Evolutionary conservation across 2,329 filamentous ascomycete species (phyloP).

Genomic region (Mycocentrospora acerina): DNA sequence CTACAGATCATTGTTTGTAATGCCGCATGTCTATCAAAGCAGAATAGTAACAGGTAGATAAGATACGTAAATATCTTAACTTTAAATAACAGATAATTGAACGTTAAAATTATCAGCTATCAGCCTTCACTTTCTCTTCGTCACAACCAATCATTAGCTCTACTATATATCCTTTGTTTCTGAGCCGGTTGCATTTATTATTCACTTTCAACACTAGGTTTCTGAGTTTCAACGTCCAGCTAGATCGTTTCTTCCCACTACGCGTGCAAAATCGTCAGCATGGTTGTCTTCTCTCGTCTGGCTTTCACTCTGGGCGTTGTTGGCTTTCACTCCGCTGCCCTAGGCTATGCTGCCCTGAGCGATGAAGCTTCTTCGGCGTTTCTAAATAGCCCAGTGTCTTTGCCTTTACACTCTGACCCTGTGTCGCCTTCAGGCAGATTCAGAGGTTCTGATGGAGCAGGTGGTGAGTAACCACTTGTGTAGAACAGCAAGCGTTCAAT

Average conservation of each 20-base stretch:
- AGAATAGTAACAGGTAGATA: no score
- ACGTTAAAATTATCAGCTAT: conserved; percentile 1
- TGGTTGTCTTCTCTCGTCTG: conserved; percentile 10
- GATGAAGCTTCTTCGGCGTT: conserved; percentile 1
- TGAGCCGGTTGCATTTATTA: conserved; percentile 10
- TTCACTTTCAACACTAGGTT: conserved; percentile 1
- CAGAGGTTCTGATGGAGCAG: not conserved
- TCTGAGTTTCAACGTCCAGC: not conserved
- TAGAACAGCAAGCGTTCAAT: no score
- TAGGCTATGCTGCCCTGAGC: conserved; percentile 5
- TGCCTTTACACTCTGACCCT: no score
- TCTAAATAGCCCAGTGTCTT: not conserved
- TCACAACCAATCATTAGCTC: conserved; percentile 5
- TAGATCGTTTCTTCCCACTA: not conserved
- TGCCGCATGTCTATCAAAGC: conserved; percentile 2
- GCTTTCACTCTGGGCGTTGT: conserved; percentile 6
- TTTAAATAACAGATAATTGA: no score
- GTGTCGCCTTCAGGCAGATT: conserved; percentile 3
- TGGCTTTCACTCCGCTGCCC: no score
- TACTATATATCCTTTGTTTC: not conserved
- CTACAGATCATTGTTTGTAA: conserved; percentile 1
- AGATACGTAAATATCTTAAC: no score
- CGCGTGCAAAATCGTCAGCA: conserved; percentile 2
- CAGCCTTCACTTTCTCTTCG: conserved; percentile 6
- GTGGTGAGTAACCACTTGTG: not conserved